Evolutionary conservation across 495 filamentous ascomycete species (phyloP), one percentile per base, ranked within the genome.

Genomic region (Melanomma pulvis-pyrius): DNA sequence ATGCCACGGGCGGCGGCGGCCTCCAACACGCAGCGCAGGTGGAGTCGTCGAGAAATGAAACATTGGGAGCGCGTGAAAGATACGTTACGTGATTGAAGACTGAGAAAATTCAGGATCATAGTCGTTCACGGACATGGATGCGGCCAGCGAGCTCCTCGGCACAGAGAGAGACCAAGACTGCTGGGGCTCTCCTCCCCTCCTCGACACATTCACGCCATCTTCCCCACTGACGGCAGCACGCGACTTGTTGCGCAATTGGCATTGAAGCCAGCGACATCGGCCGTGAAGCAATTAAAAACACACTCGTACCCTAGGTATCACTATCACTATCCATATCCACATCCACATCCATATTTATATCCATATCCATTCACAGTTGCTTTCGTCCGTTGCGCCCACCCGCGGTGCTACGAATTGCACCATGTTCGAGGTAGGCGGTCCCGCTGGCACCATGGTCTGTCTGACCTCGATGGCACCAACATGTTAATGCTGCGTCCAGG

Each of bases 391-490:
- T n/a, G n/a, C n/a, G n/a, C 39, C 39, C 13, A 17, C 13, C 39
- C n/a, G 5, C 9, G 17, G 39, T 44, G 9, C 39, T 44, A 17
- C 39, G n/a, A 15, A 44, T 17, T 46, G 28, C 46, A 61, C 50
- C 30, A 71, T 71, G 70, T 72, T 72, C 50, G 70, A 60, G 63
- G 70, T 72, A 63, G 21, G 69, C 9, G 0, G 11, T 19, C 17
- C 6, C 49, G n/a, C 15, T 29, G 1, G 25, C 21, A 36, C n/a
- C 28, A 32, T 26, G 13, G 17, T 11, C 30, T 44, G 4, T n/a
- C 8, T 44, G 9, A 6, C n/a, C n/a, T n/a, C n/a, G n/a, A n/a
- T n/a, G n/a, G n/a, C n/a, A n/a, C 39, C 8, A 44, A 44, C 8
- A 44, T 44, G 39, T 44, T 44, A 17, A 57, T 47, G 44, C 26